Base-by-base conservation (phyloP, 2,329 filamentous ascomycete genomes). In the Fusarium newnesense region DNA sequence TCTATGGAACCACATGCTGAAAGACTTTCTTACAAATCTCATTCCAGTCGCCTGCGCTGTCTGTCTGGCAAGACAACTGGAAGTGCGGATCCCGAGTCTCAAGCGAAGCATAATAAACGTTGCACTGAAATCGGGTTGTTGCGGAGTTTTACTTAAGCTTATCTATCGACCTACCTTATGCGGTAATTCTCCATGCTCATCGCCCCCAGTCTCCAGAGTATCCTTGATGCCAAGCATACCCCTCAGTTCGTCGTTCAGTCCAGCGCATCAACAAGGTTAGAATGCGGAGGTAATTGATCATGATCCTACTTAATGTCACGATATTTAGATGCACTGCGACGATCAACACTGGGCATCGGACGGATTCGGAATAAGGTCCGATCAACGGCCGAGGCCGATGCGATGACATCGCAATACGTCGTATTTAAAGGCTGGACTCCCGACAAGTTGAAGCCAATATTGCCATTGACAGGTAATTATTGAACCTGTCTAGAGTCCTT, bases 151-250 rank as follows among this genome's bases (percentile, higher is more conserved):
- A n/a, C 16, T 68, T 63, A 68, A 68, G 42, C 65, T 49, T 54
- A 68, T 68, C 65, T 67, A 53, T 11, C 13, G 36, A 68, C 65
- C 47, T 68, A n/a, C 65, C 64, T 68, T 21, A 68, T 34, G 0
- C 4, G 43, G 64, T 8, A 67, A 53, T 39, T 34, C 7, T 39
- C 2, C 1, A 6, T 36, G 44, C 12, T 9, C 32, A 47, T 67
- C 40, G 15, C 12, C 19, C 10, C 16, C 40, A 19, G 32, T 39
- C 19, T 43, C 60, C 18, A 34, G 24, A 18, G 21, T 16, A 21
- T 18, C n/a, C 16, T 49, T 19, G 7, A 42, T 32, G 66, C 66
- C 64, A 69, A 69, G 65, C 12, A 43, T 50, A 52, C 67, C 67
- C 67, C 67, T 69, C 67, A 69, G 15, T 64, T 34, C 39, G n/a